Evolutionary conservation across 805 yeast genomes (phyloP).

Genomic region (Pichia heedii): DNA sequence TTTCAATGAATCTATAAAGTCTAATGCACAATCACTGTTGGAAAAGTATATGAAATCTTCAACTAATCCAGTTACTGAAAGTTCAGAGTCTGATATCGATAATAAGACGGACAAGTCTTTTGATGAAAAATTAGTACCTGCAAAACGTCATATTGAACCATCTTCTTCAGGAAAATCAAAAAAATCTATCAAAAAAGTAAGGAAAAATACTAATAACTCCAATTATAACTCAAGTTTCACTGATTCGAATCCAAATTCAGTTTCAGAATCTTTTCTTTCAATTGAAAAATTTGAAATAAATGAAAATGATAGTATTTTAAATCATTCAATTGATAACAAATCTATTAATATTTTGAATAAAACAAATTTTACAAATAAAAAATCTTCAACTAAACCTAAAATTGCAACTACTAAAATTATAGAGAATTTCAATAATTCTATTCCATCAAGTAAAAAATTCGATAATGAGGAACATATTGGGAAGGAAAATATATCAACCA

Average conservation of each 20-base stretch:
- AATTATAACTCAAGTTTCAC: conserved; percentile 1
- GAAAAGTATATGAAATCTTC: conserved; percentile 14
- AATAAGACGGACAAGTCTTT: neutral
- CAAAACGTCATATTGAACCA: conserved; percentile 7
- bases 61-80: neutral
- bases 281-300: conserved; percentile 19
- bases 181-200: neutral
- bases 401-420: conserved; percentile 8
- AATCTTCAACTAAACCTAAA: neutral
- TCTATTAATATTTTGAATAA: conserved; percentile 7
- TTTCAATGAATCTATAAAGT: conserved; percentile 46
- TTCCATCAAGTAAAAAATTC: conserved; percentile 13
- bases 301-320: conserved; percentile 12
- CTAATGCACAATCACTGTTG: conserved; percentile 37
- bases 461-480: neutral
- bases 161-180: neutral
- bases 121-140: conserved; percentile 5
- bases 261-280: conserved; percentile 12
- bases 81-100: neutral
- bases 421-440: conserved; percentile 13
- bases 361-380: neutral
- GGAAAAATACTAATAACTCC: conserved; percentile 1
- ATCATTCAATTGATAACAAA: conserved; percentile 6
- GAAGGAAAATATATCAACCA: neutral
- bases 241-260: conserved; percentile 8